Conservation (phyloP, 2,329 filamentous ascomycete species). For the Sclerotinia borealis region DNA sequence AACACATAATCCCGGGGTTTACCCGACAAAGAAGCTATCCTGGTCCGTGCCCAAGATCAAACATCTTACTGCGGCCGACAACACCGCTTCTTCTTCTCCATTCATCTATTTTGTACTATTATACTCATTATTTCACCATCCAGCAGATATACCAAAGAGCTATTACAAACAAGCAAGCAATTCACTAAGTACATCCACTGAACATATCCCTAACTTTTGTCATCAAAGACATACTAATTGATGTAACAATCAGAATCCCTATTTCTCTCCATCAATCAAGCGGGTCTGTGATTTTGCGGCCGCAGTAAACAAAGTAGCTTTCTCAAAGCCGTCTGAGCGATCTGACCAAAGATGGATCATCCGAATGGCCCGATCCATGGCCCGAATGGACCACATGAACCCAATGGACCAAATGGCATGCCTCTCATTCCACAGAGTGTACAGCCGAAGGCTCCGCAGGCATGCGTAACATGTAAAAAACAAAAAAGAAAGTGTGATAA, state of each 20-base stretch:
- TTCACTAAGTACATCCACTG: not conserved
- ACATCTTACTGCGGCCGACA: constrained; percentile 4
- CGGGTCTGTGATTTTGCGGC: not conserved
- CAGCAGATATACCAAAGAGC: not conserved
- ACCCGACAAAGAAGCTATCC: not conserved
- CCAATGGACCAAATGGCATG: not conserved
- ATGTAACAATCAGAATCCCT: not conserved
- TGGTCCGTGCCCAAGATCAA: not conserved
- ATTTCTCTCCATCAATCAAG: not conserved
- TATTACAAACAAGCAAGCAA: not conserved
- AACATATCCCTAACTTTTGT: not conserved
- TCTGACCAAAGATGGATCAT: constrained; percentile 6
- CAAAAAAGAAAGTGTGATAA: constrained; percentile 51
- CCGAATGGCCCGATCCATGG: not conserved
- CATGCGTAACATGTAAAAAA: constrained; percentile 40
- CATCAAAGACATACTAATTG: not conserved
- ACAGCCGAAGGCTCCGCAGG: constrained; percentile 34
- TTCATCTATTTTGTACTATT: not conserved
- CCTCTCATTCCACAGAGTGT: not conserved
- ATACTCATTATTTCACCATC: not conserved
- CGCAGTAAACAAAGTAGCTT: not conserved
- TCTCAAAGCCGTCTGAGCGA: not conserved
- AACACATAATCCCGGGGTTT: not conserved
- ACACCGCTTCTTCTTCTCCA: constrained; percentile 4
- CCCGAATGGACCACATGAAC: not conserved